Percentiles rank a stretch among this genome's conserved stretches.
These are phyloP conservation scores for Lentinula sp. DNA, from an alignment of 768 basidiomycete genomes.

Conservation along the genomic window DNA sequence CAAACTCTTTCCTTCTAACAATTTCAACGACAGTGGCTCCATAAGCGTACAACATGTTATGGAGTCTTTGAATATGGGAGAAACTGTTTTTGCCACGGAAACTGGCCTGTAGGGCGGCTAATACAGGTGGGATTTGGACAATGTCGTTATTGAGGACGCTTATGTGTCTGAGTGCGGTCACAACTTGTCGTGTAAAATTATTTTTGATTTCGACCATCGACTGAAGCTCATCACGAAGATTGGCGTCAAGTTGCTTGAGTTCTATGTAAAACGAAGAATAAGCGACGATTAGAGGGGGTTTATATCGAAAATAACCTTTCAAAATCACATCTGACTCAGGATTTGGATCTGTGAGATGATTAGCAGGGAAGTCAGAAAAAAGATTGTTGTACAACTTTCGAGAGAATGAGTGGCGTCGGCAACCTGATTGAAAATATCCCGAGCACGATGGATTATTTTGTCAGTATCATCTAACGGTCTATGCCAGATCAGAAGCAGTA, in stretches of 20 bases:
- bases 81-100: constrained; percentile 79
- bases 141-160: constrained; percentile 79
- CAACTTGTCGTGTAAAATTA: constrained; percentile 59
- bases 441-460: constrained; percentile 45
- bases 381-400: constrained; percentile 33
- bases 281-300: not conserved
- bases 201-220: constrained; percentile 47
- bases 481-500: not conserved
- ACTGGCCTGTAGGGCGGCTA: constrained; percentile 63
- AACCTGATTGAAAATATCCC: constrained; percentile 54
- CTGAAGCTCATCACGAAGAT: constrained; percentile 56
- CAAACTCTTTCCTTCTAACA: constrained; percentile 85
- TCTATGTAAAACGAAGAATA: constrained; percentile 31
- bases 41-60: constrained; percentile 89
- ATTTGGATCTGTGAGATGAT: constrained; percentile 29
- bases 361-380: not conserved
- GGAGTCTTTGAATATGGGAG: constrained; percentile 84
- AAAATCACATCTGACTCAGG: constrained; percentile 44
- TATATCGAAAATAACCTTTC: constrained; percentile 35
- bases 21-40: constrained; percentile 88
- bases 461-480: constrained; percentile 62
- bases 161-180: constrained; percentile 67
- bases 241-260: constrained; percentile 55
- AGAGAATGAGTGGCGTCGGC: constrained; percentile 41
- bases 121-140: constrained; percentile 59